phyloP scores from a whole-genome alignment of 495 filamentous ascomycete species.

The Baudoinia panamericana region DNA sequence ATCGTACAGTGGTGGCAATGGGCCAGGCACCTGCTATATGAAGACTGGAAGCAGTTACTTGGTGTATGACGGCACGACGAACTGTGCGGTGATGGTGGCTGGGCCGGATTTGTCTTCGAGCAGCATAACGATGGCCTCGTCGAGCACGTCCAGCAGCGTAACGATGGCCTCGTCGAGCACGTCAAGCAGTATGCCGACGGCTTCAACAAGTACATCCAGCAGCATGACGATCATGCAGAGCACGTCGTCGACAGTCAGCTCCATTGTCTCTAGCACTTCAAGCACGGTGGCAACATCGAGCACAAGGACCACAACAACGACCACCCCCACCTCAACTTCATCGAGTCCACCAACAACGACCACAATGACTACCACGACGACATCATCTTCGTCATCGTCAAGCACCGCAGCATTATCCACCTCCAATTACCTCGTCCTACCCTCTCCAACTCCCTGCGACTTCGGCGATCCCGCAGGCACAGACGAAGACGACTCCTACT shows the following conservation, averaged over 20 bases:
- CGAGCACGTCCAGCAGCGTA: too few species aligned
- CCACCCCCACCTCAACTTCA: constrained; percentile 1
- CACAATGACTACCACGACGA: constrained; percentile 3
- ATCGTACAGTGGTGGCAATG: too few species aligned
- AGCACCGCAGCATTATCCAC: constrained; percentile 1
- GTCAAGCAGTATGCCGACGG: not conserved
- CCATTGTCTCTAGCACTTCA: constrained; percentile 1
- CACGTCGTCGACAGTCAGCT: too few species aligned
- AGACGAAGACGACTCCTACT: constrained; percentile 21
- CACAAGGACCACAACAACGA: not conserved
- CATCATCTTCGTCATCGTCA: constrained; percentile 2
- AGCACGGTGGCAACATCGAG: too few species aligned
- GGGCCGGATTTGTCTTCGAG: too few species aligned
- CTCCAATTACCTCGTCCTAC: constrained; percentile 6
- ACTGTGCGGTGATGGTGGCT: too few species aligned
- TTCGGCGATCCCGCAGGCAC: constrained; percentile 13
- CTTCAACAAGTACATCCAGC: not conserved
- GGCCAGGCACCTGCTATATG: too few species aligned
- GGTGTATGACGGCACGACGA: too few species aligned
- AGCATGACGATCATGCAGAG: not conserved
- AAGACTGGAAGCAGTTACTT: too few species aligned
- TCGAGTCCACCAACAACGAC: constrained; percentile 3
- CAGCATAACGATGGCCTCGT: not conserved
- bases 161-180: not conserved
- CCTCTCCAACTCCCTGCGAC: constrained; percentile 14